phyloP scores from a whole-genome alignment of 2,329 filamentous ascomycete species.

The Penicillium vulpinum region DNA sequence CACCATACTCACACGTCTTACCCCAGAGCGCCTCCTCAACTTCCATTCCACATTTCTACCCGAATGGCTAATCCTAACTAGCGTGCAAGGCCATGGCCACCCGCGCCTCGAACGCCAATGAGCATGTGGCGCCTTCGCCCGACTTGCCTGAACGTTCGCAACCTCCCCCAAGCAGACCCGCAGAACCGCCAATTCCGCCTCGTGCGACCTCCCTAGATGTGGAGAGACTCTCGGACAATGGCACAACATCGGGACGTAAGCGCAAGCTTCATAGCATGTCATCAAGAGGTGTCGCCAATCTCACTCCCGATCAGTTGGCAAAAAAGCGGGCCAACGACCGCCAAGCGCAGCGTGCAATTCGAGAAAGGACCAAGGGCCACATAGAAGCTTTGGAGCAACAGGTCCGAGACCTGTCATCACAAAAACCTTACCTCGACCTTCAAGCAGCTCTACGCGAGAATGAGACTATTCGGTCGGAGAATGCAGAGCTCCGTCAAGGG shows the following conservation, averaged over 20 bases:
- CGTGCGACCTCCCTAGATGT: slow-evolving; percentile 27
- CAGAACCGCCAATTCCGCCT: slow-evolving; percentile 30
- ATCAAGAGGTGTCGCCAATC: slow-evolving; percentile 76
- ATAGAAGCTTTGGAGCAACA: slow-evolving; percentile 72
- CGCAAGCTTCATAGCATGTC: slow-evolving; percentile 45
- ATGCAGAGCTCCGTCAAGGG: slow-evolving; percentile 71
- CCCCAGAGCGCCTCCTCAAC: neutral
- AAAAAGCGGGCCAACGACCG: slow-evolving; percentile 90
- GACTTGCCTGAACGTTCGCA: slow-evolving; percentile 9
- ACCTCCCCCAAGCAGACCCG: slow-evolving; percentile 20
- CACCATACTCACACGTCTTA: neutral
- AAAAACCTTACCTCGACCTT: slow-evolving; percentile 81
- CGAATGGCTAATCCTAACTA: slow-evolving; percentile 31
- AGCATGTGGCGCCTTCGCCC: slow-evolving; percentile 26
- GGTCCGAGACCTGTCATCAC: slow-evolving; percentile 73
- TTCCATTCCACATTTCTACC: slow-evolving; percentile 2
- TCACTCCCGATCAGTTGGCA: slow-evolving; percentile 83
- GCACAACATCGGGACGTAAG: slow-evolving; percentile 37
- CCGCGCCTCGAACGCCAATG: slow-evolving; percentile 24
- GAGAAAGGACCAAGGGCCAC: slow-evolving; percentile 76
- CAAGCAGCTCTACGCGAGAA: slow-evolving; percentile 74
- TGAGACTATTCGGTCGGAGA: slow-evolving; percentile 75
- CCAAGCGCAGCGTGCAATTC: slow-evolving; percentile 80
- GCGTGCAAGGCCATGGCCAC: slow-evolving; percentile 37
- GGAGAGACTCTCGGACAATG: slow-evolving; percentile 21